Conservation (phyloP, 2,329 filamentous ascomycete genomes). For the Cercospora beticola region DNA sequence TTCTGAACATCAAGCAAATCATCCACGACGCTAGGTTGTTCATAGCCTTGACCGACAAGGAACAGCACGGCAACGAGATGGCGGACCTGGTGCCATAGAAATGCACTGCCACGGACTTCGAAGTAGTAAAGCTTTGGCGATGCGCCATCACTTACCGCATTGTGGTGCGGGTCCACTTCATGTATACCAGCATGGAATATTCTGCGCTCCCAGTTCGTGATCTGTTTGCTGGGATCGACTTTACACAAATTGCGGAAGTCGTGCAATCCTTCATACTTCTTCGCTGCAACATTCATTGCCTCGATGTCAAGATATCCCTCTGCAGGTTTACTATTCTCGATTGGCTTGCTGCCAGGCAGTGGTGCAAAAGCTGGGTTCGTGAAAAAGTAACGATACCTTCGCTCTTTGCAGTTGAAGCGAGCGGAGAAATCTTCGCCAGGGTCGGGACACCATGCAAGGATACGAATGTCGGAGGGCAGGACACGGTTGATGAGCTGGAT, state of each 20-base stretch:
- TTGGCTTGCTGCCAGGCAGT: conserved; percentile 42
- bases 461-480: conserved; percentile 82
- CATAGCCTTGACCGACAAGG: conserved; percentile 83
- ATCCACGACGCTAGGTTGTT: conserved; percentile 69
- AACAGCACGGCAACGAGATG: conserved; percentile 94
- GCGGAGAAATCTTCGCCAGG: conserved; percentile 81
- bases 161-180: conserved; percentile 50
- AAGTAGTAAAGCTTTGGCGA: conserved; percentile 79
- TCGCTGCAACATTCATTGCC: conserved; percentile 80
- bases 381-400: conserved; percentile 96
- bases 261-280: conserved; percentile 75
- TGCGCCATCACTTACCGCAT: conserved; percentile 3
- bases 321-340: conserved; percentile 22
- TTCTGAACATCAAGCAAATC: conserved; percentile 70
- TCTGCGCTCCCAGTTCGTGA: conserved; percentile 74
- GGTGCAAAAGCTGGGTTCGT: conserved; percentile 86
- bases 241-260: conserved; percentile 99
- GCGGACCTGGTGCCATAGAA: conserved; percentile 97
- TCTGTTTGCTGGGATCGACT: conserved; percentile 84
- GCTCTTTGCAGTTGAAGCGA: conserved; percentile 86
- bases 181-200: conserved; percentile 81
- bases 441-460: conserved; percentile 88
- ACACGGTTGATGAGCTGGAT: conserved; percentile 79
- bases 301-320: conserved; percentile 84
- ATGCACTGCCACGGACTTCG: conserved; percentile 83